Percentiles rank a stretch among this genome's conserved stretches.
phyloP scores from a whole-genome alignment of 495 filamentous ascomycete genomes.

The Aspergillus avenaceus region DNA sequence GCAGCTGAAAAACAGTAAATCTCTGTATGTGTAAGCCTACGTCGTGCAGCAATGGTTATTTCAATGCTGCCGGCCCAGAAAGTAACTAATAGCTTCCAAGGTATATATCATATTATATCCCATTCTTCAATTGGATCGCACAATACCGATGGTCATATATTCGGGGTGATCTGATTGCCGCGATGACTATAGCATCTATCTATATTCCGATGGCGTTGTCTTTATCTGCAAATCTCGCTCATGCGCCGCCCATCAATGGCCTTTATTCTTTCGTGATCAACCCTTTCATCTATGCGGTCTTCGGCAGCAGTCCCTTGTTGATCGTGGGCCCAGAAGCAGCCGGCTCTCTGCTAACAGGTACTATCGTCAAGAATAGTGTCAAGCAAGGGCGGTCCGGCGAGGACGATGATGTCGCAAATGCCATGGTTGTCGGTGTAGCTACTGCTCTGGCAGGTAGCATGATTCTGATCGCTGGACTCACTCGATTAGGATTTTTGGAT shows the following conservation, averaged over 20 bases:
- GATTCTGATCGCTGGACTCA: constrained; percentile 78
- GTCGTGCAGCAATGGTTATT: not conserved
- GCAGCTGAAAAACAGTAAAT: constrained; percentile 29
- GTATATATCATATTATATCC: constrained; percentile 92
- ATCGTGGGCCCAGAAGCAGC: constrained; percentile 95
- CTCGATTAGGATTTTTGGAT: constrained; percentile 89
- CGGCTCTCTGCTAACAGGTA: constrained; percentile 83
- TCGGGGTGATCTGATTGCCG: constrained; percentile 79
- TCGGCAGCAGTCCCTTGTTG: constrained; percentile 88
- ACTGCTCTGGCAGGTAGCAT: constrained; percentile 82
- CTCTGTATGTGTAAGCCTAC: constrained; percentile 23
- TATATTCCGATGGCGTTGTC: constrained; percentile 98
- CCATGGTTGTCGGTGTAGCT: constrained; percentile 82
- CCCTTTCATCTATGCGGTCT: constrained; percentile 81
- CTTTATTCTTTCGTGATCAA: constrained; percentile 92
- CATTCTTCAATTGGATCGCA: constrained; percentile 79
- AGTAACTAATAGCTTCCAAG: constrained; percentile 34
- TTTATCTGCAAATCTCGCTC: constrained; percentile 86
- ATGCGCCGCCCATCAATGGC: constrained; percentile 92
- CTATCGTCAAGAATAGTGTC: constrained; percentile 75
- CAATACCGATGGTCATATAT: constrained; percentile 81
- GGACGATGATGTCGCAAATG: constrained; percentile 64
- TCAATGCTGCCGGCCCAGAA: not conserved
- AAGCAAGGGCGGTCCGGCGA: constrained; percentile 65
- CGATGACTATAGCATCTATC: constrained; percentile 89